A percentile compares a stretch with the other conserved stretches of the same genome.
These are phyloP conservation scores for Corchorus capsularis DNA, from an alignment of 345 rosid genomes.

Conservation along the genomic window DNA sequence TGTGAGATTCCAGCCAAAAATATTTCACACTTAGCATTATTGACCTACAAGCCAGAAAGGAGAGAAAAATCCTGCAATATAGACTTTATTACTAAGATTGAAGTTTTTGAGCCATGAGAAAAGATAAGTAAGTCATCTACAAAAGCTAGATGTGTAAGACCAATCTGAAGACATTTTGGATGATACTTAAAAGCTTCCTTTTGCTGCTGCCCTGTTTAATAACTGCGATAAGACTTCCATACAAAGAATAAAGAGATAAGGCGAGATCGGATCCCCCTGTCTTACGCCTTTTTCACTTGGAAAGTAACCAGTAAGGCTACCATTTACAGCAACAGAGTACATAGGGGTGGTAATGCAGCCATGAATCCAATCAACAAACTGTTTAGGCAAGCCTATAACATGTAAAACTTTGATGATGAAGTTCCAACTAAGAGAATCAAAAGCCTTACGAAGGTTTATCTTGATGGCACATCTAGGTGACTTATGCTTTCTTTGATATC, in stretches of 20 bases:
- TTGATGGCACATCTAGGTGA: neutral
- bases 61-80: no score
- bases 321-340: neutral
- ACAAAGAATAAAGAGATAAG: neutral
- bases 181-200: neutral
- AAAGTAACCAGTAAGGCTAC: neutral
- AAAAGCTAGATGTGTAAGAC: neutral
- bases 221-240: no score
- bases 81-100: no score
- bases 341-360: neutral
- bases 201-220: no score
- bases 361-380: neutral
- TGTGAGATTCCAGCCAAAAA: no score
- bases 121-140: neutral
- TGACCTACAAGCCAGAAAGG: no score
- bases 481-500: neutral
- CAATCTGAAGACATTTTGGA: neutral
- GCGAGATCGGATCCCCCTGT: neutral
- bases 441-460: neutral
- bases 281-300: neutral
- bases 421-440: neutral
- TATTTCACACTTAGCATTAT: no score
- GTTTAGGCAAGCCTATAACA: neutral
- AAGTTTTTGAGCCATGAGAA: no score
- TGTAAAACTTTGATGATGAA: no score